Percentiles rank a stretch among this genome's conserved stretches.
Evolutionary conservation across 1,284 basidiomycete species (phyloP).

Genomic region (Pseudozyma thailandica): DNA sequence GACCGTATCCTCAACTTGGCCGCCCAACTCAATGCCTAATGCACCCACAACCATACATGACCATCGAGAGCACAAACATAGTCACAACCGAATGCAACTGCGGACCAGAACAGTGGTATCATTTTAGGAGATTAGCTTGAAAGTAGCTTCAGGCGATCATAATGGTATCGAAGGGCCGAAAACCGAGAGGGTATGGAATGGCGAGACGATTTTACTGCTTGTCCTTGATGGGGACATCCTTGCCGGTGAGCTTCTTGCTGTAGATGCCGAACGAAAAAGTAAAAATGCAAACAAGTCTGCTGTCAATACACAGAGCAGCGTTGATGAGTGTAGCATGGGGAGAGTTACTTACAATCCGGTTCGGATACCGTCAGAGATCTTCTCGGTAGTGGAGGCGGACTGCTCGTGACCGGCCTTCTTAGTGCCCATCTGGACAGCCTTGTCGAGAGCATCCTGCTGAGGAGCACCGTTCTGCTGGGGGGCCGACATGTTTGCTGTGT

Average conservation of each 20-base stretch:
- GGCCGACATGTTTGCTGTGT: slow-evolving; percentile 27
- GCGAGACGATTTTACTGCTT: slow-evolving; percentile 51
- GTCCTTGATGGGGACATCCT: slow-evolving; percentile 60
- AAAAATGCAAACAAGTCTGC: background rate
- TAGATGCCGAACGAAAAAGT: background rate
- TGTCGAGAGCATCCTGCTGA: slow-evolving; percentile 59
- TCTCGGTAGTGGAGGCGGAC: slow-evolving; percentile 46
- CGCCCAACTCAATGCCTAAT: background rate
- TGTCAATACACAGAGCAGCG: background rate
- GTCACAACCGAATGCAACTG: background rate
- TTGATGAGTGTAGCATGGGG: background rate
- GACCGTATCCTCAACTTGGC: background rate
- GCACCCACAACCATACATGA: background rate
- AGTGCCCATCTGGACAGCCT: slow-evolving; percentile 39
- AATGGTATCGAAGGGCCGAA: slow-evolving; percentile 14
- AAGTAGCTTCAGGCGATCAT: background rate
- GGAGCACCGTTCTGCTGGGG: slow-evolving; percentile 34
- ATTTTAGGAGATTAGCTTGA: background rate
- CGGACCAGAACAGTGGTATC: slow-evolving; percentile 3
- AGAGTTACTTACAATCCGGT: slow-evolving; percentile 40
- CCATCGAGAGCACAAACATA: background rate
- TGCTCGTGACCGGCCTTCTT: slow-evolving; percentile 54
- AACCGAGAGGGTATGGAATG: slow-evolving; percentile 9
- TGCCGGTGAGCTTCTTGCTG: slow-evolving; percentile 60
- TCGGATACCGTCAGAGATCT: slow-evolving; percentile 61